A percentile compares a stretch with the other conserved stretches of the same genome.
phyloP scores from a whole-genome alignment of 2,329 filamentous ascomycete genomes.

The Alternaria brassicicola region DNA sequence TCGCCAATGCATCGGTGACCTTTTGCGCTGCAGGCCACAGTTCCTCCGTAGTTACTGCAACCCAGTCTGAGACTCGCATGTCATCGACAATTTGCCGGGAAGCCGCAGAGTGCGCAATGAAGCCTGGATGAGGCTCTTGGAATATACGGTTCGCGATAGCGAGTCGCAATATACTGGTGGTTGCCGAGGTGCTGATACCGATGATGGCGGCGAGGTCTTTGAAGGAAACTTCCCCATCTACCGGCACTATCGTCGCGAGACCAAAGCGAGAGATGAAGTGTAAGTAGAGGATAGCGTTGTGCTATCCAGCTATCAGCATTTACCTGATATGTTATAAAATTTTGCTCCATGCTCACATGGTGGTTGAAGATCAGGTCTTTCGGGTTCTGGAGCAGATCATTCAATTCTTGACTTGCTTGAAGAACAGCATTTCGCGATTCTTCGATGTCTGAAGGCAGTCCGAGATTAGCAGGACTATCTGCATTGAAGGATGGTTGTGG shows the following conservation, averaged over 20 bases:
- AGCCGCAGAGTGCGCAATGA: constrained; percentile 18
- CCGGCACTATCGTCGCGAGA: not conserved
- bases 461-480: constrained; percentile 2
- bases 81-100: constrained; percentile 3
- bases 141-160: constrained; percentile 21
- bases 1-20: constrained; percentile 9
- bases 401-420: constrained; percentile 15
- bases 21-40: constrained; percentile 7
- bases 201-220: constrained; percentile 4
- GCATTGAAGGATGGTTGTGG: constrained; percentile 14
- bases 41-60: constrained; percentile 1
- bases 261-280: constrained; percentile 1
- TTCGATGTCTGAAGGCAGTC: constrained; percentile 5
- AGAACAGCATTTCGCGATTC: constrained; percentile 11
- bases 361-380: constrained; percentile 11
- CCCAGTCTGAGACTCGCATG: not conserved
- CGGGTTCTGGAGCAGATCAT: constrained; percentile 12
- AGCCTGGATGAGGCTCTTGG: constrained; percentile 12
- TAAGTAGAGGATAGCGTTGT: not conserved
- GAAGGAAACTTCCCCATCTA: not conserved
- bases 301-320: not conserved
- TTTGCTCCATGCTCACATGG: not conserved
- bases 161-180: constrained; percentile 7
- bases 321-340: not conserved
- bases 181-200: not conserved